A percentile compares a stretch with the other conserved stretches of the same genome.
Evolutionary conservation across 2,329 filamentous ascomycete genomes (phyloP).

Genomic region (Colletotrichum sp.): DNA sequence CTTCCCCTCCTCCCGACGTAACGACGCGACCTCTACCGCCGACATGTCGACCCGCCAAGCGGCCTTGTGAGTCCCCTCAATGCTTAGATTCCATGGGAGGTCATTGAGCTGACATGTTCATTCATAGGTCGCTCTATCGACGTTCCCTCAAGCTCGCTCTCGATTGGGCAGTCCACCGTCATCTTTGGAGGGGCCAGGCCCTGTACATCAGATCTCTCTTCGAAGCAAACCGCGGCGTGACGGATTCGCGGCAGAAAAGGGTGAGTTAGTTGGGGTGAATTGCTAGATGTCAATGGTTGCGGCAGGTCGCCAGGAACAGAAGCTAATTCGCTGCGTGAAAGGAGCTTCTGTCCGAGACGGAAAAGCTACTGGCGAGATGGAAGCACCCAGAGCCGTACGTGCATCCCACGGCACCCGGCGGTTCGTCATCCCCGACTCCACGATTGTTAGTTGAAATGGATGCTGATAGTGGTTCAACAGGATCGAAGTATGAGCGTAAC

Average conservation of each 20-base stretch:
- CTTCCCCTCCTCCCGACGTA: neutral
- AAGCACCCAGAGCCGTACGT: constrained; percentile 96
- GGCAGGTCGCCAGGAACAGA: neutral
- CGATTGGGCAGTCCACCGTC: constrained; percentile 93
- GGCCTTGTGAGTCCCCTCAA: constrained; percentile 48
- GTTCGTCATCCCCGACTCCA: constrained; percentile 53
- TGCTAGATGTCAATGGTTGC: neutral
- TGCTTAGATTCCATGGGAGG: neutral
- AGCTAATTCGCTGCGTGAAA: constrained; percentile 41
- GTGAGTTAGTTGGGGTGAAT: constrained; percentile 52
- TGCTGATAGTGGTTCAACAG: constrained; percentile 46
- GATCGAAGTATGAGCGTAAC: constrained; percentile 96
- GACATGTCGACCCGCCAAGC: constrained; percentile 54
- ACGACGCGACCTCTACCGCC: neutral
- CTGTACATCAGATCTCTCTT: constrained; percentile 95
- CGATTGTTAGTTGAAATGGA: neutral
- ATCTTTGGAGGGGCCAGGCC: constrained; percentile 94
- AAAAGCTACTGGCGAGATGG: constrained; percentile 88
- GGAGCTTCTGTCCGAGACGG: constrained; percentile 86
- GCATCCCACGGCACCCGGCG: constrained; percentile 90
- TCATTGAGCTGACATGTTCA: neutral
- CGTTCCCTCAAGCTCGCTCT: constrained; percentile 91
- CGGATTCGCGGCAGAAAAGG: constrained; percentile 84
- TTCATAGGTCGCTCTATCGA: constrained; percentile 78
- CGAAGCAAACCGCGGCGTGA: constrained; percentile 87